These are phyloP conservation scores for Cryomyces antarcticus DNA, from an alignment of 495 filamentous ascomycete genomes.

Conservation along the genomic window DNA sequence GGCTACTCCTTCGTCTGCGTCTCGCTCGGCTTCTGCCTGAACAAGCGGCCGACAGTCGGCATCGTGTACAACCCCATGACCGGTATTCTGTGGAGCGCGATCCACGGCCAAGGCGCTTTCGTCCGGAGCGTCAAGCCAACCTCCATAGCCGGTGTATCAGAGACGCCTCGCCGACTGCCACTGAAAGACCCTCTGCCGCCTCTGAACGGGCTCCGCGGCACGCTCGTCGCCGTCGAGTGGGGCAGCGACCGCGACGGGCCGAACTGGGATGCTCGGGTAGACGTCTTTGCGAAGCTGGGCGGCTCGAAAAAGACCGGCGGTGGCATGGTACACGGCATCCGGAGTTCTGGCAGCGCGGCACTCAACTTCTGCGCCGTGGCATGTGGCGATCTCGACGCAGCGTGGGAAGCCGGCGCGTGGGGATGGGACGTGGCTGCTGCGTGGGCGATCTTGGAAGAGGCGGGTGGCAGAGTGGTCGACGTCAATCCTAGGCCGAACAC, in stretches of 20 bases:
- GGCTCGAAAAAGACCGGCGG: constrained; percentile 3
- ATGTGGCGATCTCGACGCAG: constrained; percentile 6
- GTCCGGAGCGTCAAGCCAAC: neutral
- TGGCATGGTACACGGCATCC: constrained; percentile 7
- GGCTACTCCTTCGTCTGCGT: constrained; percentile 9
- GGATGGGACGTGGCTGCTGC: constrained; percentile 11
- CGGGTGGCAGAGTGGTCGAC: constrained; percentile 7
- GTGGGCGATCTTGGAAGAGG: constrained; percentile 11
- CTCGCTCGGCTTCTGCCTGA: constrained; percentile 7
- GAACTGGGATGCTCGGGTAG: constrained; percentile 7
- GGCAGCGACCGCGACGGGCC: neutral
- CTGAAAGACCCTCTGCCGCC: constrained; percentile 14
- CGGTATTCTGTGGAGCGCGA: constrained; percentile 4
- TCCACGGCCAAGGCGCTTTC: constrained; percentile 6
- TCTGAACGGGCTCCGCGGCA: constrained; percentile 4
- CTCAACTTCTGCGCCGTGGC: constrained; percentile 13
- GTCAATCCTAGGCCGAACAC: constrained; percentile 2
- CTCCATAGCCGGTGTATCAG: no score
- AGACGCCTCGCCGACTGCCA: constrained; percentile 26
- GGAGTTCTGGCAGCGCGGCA: constrained; percentile 7
- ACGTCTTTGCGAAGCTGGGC: constrained; percentile 3
- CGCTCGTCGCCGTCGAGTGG: constrained; percentile 10
- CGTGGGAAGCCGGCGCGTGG: constrained; percentile 11
- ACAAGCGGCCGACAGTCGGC: constrained; percentile 8
- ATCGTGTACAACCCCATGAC: constrained; percentile 9